Evolutionary conservation across 352 stramenopile genomes (phyloP).

Genomic region (Achlya hypogyna): DNA sequence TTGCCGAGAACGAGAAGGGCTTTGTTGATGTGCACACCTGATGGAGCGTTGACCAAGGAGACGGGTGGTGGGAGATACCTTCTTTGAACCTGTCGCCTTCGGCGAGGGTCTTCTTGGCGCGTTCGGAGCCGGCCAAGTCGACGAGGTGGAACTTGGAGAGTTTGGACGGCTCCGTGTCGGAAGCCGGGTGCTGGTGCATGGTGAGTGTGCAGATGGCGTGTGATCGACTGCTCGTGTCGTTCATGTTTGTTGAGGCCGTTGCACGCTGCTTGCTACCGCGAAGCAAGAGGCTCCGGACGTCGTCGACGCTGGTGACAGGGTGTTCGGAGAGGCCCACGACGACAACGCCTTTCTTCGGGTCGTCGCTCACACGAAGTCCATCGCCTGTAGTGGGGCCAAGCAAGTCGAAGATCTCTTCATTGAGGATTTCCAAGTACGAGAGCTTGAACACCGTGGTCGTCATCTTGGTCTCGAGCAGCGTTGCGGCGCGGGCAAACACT

Average conservation of each 20-base stretch:
- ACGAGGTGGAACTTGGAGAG: slow-evolving; percentile 91
- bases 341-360: slow-evolving; percentile 83
- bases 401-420: slow-evolving; percentile 95
- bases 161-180: slow-evolving; percentile 30
- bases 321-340: slow-evolving; percentile 78
- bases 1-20: slow-evolving; percentile 91
- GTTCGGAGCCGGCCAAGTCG: slow-evolving; percentile 93
- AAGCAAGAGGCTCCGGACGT: slow-evolving; percentile 39
- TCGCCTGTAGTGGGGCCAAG: slow-evolving; percentile 35
- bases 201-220: slow-evolving; percentile 85
- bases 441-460: slow-evolving; percentile 45
- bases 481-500: slow-evolving; percentile 39
- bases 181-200: slow-evolving; percentile 52
- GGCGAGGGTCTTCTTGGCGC: slow-evolving; percentile 81
- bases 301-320: slow-evolving; percentile 38
- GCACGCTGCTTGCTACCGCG: slow-evolving; percentile 39
- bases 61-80: slow-evolving; percentile 33
- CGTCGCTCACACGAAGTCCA: slow-evolving; percentile 73
- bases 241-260: slow-evolving; percentile 67
- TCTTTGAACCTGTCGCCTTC: slow-evolving; percentile 86
- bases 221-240: slow-evolving; percentile 67
- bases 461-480: slow-evolving; percentile 17
- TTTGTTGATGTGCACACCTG: slow-evolving; percentile 89
- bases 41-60: background rate
- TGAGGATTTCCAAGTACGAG: slow-evolving; percentile 91